Base-by-base conservation (phyloP, 305 asterid species). In the Fraxinus angustifolia region DNA sequence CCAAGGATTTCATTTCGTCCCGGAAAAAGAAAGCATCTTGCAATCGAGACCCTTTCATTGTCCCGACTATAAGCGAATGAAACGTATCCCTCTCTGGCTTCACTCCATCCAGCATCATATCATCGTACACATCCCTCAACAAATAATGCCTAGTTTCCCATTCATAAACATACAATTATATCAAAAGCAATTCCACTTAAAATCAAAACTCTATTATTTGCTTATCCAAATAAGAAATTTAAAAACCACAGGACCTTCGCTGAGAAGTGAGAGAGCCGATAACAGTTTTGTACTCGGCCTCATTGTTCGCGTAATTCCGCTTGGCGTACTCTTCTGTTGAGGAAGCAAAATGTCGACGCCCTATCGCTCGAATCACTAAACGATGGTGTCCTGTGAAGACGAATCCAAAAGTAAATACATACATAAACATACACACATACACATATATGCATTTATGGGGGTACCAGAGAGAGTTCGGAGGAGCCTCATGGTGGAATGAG, bases 61-160 rank as follows among this genome's bases (percentile, higher is more conserved):
- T 87, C 88, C 98, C 98, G 26, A 89, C 87, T n/a, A 93, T 87
- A 67, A 95, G 94, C 26, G 98, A 90, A 85, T 92, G 97, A 80
- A 93, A 95, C 4, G 96, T 92, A 70, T 95, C 98, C 91, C 96
- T 92, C 90, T 89, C 92, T 28, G 98, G 99, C 97, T 93, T 92
- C 87, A 95, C 95, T 70, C 99, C 98, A 82, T 95, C 99, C 85
- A 95, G 93, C 91, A 93, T 83, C 99, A 95, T 92, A 87, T 95
- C 98, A 78, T 93, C 99, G 82, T 92, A 95, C 73, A 91, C 97
- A 87, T 93, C 99, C 88, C 99, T 93, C 91, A 95, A 83, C 87
- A 95, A 83, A 86, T 82, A 93, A 87, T 77, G 80, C 94, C 98
- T 94, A 81, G 7, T 72, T 67, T 78, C 36, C 35, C 48, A 68